These are phyloP conservation scores for Suillus bovinus DNA, from an alignment of 768 basidiomycete species.

Conservation along the genomic window DNA sequence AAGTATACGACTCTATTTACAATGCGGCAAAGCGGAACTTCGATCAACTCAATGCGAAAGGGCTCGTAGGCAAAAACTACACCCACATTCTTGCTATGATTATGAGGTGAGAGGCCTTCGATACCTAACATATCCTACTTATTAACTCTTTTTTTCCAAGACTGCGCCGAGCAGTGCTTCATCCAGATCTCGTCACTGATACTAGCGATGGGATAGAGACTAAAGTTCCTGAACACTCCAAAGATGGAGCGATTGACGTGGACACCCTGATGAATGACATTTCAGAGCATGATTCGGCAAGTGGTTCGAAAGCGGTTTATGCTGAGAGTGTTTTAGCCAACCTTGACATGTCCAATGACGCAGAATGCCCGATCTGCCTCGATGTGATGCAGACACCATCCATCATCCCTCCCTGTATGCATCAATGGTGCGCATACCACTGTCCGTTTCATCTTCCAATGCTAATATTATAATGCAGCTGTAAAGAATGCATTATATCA, in stretches of 20 bases:
- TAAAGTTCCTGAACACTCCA: slow-evolving; percentile 31
- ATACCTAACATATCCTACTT: neutral
- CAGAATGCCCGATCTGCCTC: slow-evolving; percentile 82
- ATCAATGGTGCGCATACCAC: slow-evolving; percentile 57
- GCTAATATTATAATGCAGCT: slow-evolving; percentile 44
- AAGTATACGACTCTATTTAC: slow-evolving; percentile 89
- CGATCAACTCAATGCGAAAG: slow-evolving; percentile 76
- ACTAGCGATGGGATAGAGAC: slow-evolving; percentile 42
- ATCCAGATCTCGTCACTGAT: slow-evolving; percentile 79
- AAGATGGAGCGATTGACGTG: slow-evolving; percentile 50
- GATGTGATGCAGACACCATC: slow-evolving; percentile 73
- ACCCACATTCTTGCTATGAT: slow-evolving; percentile 92
- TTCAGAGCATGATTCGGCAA: slow-evolving; percentile 35
- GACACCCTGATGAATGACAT: slow-evolving; percentile 60
- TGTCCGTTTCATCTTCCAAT: neutral
- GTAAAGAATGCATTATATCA: slow-evolving; percentile 86
- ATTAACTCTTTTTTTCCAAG: slow-evolving; percentile 37
- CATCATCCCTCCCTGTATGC: slow-evolving; percentile 75
- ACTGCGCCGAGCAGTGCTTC: slow-evolving; percentile 88
- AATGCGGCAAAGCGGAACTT: slow-evolving; percentile 77
- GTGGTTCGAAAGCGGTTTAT: slow-evolving; percentile 42
- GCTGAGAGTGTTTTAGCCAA: slow-evolving; percentile 66
- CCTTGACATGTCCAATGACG: slow-evolving; percentile 46
- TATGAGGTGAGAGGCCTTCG: slow-evolving; percentile 68
- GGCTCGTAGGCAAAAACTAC: slow-evolving; percentile 76